Evolutionary conservation across 2,329 filamentous ascomycete species (phyloP), one percentile per base, ranked within the genome.

Genomic region (Venturia pyrina): DNA sequence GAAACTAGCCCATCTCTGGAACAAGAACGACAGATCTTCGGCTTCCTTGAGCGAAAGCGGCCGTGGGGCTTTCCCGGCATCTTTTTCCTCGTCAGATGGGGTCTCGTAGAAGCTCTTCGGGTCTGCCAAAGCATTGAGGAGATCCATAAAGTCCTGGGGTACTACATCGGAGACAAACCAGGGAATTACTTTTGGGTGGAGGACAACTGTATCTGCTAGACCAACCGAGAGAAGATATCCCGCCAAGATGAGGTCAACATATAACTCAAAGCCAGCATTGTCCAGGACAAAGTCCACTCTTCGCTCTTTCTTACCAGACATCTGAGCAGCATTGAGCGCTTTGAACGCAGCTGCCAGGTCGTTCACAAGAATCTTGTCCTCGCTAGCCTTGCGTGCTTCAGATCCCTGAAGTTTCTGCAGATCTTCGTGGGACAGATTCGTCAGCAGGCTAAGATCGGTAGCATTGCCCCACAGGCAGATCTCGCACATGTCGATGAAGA

Each of bases 131-230:
- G 89, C 90, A 68, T 85, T 87, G 63, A 99, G 85, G 2, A 98
- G 83, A n/a, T 88, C 87, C 1, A 82, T 83, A 71, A 98, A 97
- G 77, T 99, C 95, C 50, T 81, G 83, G 0, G 93, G 93, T 13
- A 96, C 78, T 3, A 98, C 95, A 72, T 99, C 95, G 0, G 92
- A 97, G 61, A 99, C 95, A 74, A 98, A 99, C 95, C 95, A 99
- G 0, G 95, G 95, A 67, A 99, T 93, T 28, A 87, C 88, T 79
- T 99, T 99, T 63, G 95, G 93, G 73, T 96, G 93, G 11, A 99
- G 83, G 24, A 98, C 87, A 17, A 99, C 83, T 32, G 87, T 86
- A 0, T 93, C 97, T 0, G 95, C 95, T 6, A 99, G 85, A 0
- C 89, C 90, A 0, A 91, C 83, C 0, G 91, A 87, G 7, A 99